A percentile compares a stretch with the other conserved stretches of the same genome.
phyloP scores from a whole-genome alignment of 495 filamentous ascomycete species.

The Penicillium salamii region DNA sequence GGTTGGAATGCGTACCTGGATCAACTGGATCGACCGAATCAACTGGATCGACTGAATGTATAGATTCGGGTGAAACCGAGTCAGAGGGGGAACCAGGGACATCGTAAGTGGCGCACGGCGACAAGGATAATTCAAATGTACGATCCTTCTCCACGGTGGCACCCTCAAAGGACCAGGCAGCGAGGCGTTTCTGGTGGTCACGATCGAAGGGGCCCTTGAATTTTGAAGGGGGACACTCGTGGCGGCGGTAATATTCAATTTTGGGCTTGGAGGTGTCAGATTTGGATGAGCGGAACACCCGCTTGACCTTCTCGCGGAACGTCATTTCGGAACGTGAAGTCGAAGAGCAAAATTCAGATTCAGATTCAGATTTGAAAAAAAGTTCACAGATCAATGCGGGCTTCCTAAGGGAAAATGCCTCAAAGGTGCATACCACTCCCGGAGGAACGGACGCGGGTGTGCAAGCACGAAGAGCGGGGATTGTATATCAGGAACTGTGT shows the following conservation, averaged over 20 bases:
- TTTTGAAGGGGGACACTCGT: conserved; percentile 51
- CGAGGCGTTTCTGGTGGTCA: conserved; percentile 46
- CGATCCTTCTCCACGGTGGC: conserved; percentile 37
- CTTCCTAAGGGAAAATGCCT: conserved; percentile 14
- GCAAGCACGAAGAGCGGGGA: conserved; percentile 33
- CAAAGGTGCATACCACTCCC: conserved; percentile 37
- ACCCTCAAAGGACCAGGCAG: conserved; percentile 48
- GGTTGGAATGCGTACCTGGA: conserved; percentile 32
- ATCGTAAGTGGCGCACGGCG: conserved; percentile 37
- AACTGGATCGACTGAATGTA: conserved; percentile 21
- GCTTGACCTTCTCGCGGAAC: conserved; percentile 44
- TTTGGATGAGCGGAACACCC: conserved; percentile 35
- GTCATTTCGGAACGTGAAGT: conserved; percentile 30
- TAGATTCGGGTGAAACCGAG: conserved; percentile 12
- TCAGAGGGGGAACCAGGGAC: conserved; percentile 14
- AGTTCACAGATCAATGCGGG: conserved; percentile 10
- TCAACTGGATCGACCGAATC: conserved; percentile 26
- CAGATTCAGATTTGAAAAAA: neutral
- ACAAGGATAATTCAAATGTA: conserved; percentile 36
- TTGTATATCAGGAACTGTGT: conserved; percentile 6
- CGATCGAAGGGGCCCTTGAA: conserved; percentile 52
- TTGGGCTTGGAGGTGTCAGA: conserved; percentile 36
- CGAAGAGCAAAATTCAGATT: conserved; percentile 5
- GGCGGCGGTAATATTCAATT: conserved; percentile 49
- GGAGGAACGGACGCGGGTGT: conserved; percentile 36